Base-by-base conservation (phyloP, 495 filamentous ascomycete species). In the Rhizodiscina lignyota region DNA sequence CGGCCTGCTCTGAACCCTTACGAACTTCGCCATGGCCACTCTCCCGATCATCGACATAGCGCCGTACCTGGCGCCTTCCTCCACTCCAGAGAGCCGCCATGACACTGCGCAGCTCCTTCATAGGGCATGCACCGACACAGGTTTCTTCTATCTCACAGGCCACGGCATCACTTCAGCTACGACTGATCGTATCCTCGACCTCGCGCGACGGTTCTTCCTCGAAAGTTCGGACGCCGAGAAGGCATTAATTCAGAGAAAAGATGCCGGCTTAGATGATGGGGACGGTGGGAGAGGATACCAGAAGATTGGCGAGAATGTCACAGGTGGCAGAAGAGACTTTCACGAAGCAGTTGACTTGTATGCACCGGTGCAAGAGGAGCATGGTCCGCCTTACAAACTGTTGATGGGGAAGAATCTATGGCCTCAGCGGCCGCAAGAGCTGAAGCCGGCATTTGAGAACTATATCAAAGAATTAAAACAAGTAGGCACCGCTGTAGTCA, bases 81-180 rank as follows among this genome's bases (percentile, higher is more conserved):
- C n/a, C n/a, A n/a, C n/a, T n/a, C n/a, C n/a, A n/a, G n/a, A n/a
- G n/a, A n/a, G n/a, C n/a, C n/a, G n/a, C n/a, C n/a, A n/a, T n/a
- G n/a, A n/a, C n/a, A n/a, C n/a, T n/a, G 26, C n/a, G n/a, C n/a
- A n/a, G n/a, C n/a, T n/a, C n/a, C n/a, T n/a, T n/a, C n/a, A n/a
- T n/a, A n/a, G n/a, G n/a, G 53, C 53, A 1, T 54, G 53, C 38
- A 37, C 11, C 4, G 32, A 50, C 21, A 39, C 32, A 13, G 53
- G 53, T 30, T 56, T 56, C 41, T 54, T 57, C 45, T 58, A 55
- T 39, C 40, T 58, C 11, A 55, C 31, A 6, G 48, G 51, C 11
- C 54, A 58, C 36, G 45, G 48, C 15, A 52, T 55, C 18, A 40
- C 50, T 17, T 21, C 30, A 0, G 10, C 40, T 5, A 43, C 39